phyloP scores from a whole-genome alignment of 345 rosid species.

The Arabis alpina region DNA sequence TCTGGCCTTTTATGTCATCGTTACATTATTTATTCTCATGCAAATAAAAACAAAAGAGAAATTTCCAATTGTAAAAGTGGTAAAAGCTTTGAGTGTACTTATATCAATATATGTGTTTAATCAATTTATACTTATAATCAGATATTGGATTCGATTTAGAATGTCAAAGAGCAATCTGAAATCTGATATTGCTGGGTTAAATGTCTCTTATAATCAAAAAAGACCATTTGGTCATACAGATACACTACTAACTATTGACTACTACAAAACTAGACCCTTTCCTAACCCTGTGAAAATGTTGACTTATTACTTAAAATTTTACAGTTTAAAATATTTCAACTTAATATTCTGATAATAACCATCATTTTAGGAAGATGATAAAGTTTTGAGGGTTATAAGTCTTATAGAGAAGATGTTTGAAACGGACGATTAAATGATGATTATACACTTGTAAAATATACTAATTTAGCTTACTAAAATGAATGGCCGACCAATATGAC shows the following conservation, averaged over 20 bases:
- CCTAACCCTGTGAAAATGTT: neutral
- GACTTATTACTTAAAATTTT: neutral
- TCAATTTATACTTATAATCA: neutral
- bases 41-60: constrained; percentile 34
- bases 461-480: too few relatives aligned
- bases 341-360: neutral
- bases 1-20: constrained; percentile 14
- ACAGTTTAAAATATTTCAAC: neutral
- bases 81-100: neutral
- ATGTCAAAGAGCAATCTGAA: constrained; percentile 7
- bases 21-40: constrained; percentile 37
- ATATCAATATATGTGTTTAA: neutral
- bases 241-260: too few relatives aligned
- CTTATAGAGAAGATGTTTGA: too few relatives aligned
- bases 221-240: neutral
- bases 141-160: neutral
- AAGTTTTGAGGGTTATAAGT: too few relatives aligned
- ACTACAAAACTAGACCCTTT: too few relatives aligned
- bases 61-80: constrained; percentile 6
- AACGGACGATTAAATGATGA: too few relatives aligned
- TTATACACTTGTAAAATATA: too few relatives aligned
- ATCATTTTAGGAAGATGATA: too few relatives aligned
- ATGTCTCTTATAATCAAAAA: neutral
- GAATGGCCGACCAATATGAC: too few relatives aligned
- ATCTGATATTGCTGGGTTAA: neutral